These are phyloP conservation scores for Colletotrichum somersetense DNA, from an alignment of 2,329 filamentous ascomycete genomes.

Conservation along the genomic window DNA sequence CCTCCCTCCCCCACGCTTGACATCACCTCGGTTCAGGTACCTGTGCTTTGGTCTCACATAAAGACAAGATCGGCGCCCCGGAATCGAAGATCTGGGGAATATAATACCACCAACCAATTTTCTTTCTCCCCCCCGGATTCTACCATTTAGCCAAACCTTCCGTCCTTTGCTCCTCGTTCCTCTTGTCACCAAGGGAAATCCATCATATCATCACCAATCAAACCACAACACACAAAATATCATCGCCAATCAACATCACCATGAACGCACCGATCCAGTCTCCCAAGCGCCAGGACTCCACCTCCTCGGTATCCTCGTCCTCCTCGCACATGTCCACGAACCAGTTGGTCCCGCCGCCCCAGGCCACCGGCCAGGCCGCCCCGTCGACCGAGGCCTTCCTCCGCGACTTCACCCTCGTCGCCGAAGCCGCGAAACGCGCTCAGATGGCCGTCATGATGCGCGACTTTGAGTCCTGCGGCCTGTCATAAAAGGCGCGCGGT, in stretches of 20 bases:
- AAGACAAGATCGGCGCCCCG: constrained; percentile 35
- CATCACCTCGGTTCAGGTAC: constrained; percentile 37
- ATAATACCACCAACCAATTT: constrained; percentile 39
- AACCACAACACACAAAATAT: background rate
- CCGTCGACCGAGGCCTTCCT: constrained; percentile 72
- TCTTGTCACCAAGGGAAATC: constrained; percentile 8
- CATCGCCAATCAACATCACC: constrained; percentile 5
- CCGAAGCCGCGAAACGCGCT: constrained; percentile 92
- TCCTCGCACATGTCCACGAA: constrained; percentile 49
- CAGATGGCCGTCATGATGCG: constrained; percentile 91
- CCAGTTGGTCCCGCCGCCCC: constrained; percentile 43
- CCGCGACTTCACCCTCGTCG: constrained; percentile 85
- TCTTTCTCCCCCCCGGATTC: constrained; percentile 7
- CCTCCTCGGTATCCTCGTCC: constrained; percentile 43
- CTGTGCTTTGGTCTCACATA: constrained; percentile 26
- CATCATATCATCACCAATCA: background rate
- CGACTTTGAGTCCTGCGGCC: constrained; percentile 81
- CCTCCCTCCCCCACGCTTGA: constrained; percentile 23
- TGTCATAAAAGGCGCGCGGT: constrained; percentile 54
- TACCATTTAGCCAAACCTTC: background rate
- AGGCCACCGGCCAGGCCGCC: constrained; percentile 46
- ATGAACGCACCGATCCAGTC: constrained; percentile 43
- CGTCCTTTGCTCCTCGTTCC: background rate
- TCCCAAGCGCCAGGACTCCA: constrained; percentile 33
- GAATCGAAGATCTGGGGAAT: constrained; percentile 41